These are phyloP conservation scores for Wickerhamiella qilinensis DNA, from an alignment of 805 yeast genomes.

Conservation along the genomic window DNA sequence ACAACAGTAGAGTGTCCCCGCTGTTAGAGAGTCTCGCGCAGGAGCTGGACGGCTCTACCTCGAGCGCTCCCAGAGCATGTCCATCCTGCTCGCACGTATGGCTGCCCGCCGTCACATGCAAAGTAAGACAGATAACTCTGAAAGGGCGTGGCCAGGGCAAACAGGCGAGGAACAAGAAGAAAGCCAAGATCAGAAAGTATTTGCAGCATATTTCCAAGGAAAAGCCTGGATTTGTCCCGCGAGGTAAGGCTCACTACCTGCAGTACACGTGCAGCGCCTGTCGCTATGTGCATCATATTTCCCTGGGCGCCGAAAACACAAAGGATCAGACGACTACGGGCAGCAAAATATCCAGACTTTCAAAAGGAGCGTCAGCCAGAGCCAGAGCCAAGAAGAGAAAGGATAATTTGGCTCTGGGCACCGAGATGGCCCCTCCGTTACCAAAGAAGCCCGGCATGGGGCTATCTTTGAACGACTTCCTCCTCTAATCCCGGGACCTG, in stretches of 20 bases:
- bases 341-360: background rate
- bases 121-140: background rate
- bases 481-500: no score
- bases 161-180: background rate
- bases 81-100: conserved; percentile 2
- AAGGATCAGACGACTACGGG: background rate
- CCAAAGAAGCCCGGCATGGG: no score
- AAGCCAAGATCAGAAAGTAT: background rate
- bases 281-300: background rate
- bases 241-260: background rate
- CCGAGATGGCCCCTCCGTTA: background rate
- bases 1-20: background rate
- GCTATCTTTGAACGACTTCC: no score
- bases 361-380: conserved; percentile 1
- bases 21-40: background rate
- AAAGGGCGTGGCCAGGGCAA: conserved; percentile 1
- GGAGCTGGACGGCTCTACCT: background rate
- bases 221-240: background rate
- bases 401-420: background rate
- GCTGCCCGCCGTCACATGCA: conserved; percentile 5
- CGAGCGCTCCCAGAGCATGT: conserved; percentile 1
- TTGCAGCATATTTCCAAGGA: background rate
- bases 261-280: conserved; percentile 2
- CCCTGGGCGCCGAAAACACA: background rate
- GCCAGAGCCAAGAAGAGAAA: conserved; percentile 4